Evolutionary conservation across 495 filamentous ascomycete genomes (phyloP), one percentile per base, ranked within the genome.

Genomic region (Tuber indicum): DNA sequence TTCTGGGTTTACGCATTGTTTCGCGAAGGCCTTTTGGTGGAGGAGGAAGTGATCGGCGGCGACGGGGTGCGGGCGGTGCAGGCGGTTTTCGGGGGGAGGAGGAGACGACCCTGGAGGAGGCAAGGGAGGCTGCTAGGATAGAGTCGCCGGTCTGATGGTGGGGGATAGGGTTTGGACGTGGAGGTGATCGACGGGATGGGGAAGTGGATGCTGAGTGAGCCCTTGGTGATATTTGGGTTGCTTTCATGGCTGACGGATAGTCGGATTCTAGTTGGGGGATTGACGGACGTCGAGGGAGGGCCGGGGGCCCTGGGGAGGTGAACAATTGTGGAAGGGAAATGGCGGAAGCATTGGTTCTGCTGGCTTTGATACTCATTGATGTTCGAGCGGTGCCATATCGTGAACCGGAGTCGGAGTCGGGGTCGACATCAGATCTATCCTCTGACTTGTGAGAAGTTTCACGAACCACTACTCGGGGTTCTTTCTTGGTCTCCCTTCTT

Each of bases 121-220:
- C 95, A 7, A 96, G 86, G 74, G 91, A 93, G 72, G 93, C 92
- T 39, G 94, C 96, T 62, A 96, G 88, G 78, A 97, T 94, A 73
- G 96, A 93, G 84, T 94, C 90, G 36, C 72, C 81, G 32, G 81
- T 72, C n/a, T 69, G 85, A 86, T 78, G 88, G 87, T 78, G 87
- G 86, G 69, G 86, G 86, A 80, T 88, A 79, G 76, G 84, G 79
- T 36, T 74, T 44, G 52, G 69, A n/a, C 41, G 52, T 32, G 44
- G 32, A 23, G 39, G 26, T 45, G 46, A 49, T 58, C 17, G 42
- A 8, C 26, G 69, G 73, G 47, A 66, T 75, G 76, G 47, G 46
- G 5, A 73, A 39, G 49, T 17, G 70, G 26, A 47, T n/a, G 46
- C n/a, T 21, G 23, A 32, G 58, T 66, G 58, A 23, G 76, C 0